Base-by-base conservation (phyloP, 495 filamentous ascomycete species). In the Venustampulla echinocandica region DNA sequence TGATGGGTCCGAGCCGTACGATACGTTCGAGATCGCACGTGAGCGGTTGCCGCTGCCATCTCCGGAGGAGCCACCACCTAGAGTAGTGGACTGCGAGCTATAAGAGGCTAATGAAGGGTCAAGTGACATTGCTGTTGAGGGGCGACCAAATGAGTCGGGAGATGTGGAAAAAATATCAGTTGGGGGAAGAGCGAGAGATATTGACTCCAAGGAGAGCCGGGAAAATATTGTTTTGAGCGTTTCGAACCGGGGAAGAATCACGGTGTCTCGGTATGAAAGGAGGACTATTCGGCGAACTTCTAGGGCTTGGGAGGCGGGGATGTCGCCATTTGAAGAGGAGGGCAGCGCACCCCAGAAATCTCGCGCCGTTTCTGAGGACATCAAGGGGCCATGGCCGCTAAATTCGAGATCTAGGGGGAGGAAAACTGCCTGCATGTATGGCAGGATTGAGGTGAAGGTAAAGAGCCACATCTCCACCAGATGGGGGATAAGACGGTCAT, bases 401-500 rank as follows among this genome's bases (percentile, higher is more conserved):
- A 98, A 95, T 58, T 99, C 93, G 11, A 90, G 78, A 56, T 99
- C 92, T 10, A 99, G 68, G 0, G 92, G 93, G 2, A 99, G 71
- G 61, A 99, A 95, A 3, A 95, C 90, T 0, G 90, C 90, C 68
- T 99, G 93, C 47, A 97, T 81, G 60, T 94, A 99, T 0, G 93
- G 93, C 10, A 97, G 65, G 37, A 97, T 84, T 15, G 73, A 85
- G 6, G 86, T 85, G 56, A 95, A 96, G 1, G 93, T 85, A 34
- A 90, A 74, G 30, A 90, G 76, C 93, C 93, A 99, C 55, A 94
- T 79, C 55, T 95, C 87, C 5, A 95, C 90, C 1, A 99, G 73
- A 53, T 84, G 75, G 0, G 87, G 84, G 20, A 95, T 85, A 10
- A 95, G 68, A 40, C 79, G 77, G 33, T 95, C 89, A 53, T 97